These are phyloP conservation scores for Malassezia yamatoensis DNA, from an alignment of 1,284 basidiomycete genomes.

Conservation along the genomic window DNA sequence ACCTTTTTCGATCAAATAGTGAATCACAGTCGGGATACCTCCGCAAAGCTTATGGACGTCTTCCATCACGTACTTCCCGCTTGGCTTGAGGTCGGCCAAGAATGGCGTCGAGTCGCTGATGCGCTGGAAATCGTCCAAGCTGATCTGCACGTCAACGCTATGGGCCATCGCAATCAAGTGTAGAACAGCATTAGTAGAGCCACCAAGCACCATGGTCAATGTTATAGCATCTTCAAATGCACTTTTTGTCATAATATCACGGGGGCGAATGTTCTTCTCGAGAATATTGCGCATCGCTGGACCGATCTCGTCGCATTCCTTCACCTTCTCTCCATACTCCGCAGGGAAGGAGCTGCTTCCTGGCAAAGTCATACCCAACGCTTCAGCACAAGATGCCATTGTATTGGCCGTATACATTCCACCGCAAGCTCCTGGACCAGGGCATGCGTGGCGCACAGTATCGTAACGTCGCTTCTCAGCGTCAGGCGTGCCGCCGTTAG, in stretches of 20 bases:
- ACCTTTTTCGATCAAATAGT: constrained; percentile 44
- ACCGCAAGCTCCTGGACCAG: constrained; percentile 45
- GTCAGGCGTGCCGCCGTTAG: constrained; percentile 33
- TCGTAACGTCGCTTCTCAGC: constrained; percentile 45
- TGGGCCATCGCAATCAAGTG: constrained; percentile 46
- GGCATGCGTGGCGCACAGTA: constrained; percentile 41
- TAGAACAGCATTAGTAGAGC: constrained; percentile 43
- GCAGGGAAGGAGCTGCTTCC: constrained; percentile 43
- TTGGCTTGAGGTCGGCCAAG: constrained; percentile 46
- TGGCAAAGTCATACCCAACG: constrained; percentile 46
- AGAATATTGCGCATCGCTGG: constrained; percentile 39
- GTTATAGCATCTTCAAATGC: constrained; percentile 46
- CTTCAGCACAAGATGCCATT: constrained; percentile 45
- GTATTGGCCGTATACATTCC: constrained; percentile 49
- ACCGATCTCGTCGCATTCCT: constrained; percentile 38
- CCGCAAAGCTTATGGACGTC: constrained; percentile 41
- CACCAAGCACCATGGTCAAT: constrained; percentile 46
- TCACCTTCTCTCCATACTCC: constrained; percentile 42
- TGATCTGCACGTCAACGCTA: constrained; percentile 37
- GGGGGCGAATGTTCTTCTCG: constrained; percentile 43
- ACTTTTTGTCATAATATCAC: constrained; percentile 42
- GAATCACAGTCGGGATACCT: constrained; percentile 51
- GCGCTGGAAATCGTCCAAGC: constrained; percentile 45
- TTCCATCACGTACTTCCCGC: constrained; percentile 48
- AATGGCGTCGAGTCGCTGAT: constrained; percentile 42